Evolutionary conservation across 306 rosid species (phyloP).

Genomic region (Dicorynia guianensis): DNA sequence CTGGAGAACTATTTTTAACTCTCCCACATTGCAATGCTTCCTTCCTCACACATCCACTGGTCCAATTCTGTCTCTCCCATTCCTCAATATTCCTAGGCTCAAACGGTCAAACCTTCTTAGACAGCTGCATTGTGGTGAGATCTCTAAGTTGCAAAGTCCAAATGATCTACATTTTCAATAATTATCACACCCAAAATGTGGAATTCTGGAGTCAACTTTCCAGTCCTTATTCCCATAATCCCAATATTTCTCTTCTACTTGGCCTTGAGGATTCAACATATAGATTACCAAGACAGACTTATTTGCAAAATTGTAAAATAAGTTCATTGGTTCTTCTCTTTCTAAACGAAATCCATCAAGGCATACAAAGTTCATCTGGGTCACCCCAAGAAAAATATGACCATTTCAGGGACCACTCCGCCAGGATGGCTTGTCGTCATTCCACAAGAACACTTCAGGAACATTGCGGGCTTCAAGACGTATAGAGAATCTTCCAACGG

Average conservation of each 20-base stretch:
- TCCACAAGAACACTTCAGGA: constrained; percentile 23
- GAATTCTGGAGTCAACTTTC: neutral
- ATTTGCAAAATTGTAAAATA: too few species aligned
- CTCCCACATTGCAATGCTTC: constrained; percentile 38
- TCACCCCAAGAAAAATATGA: neutral
- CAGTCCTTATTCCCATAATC: neutral
- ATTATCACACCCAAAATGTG: constrained; percentile 9
- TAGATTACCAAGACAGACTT: neutral
- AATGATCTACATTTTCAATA: constrained; percentile 42
- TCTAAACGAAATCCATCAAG: neutral
- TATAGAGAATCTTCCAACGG: constrained; percentile 16
- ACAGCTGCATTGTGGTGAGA: neutral
- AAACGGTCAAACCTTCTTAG: constrained; percentile 35
- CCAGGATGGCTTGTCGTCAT: neutral
- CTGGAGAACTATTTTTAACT: neutral
- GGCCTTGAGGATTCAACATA: neutral
- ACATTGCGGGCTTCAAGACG: neutral
- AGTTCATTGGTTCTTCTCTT: neutral
- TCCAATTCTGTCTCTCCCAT: constrained; percentile 29
- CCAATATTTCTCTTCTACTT: neutral
- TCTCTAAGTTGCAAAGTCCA: constrained; percentile 9
- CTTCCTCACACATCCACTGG: constrained; percentile 36
- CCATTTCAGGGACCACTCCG: constrained; percentile 36
- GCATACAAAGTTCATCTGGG: neutral
- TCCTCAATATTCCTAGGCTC: constrained; percentile 20